Evolutionary conservation across 768 basidiomycete genomes (phyloP).

Genomic region (Lactarius psammicola): DNA sequence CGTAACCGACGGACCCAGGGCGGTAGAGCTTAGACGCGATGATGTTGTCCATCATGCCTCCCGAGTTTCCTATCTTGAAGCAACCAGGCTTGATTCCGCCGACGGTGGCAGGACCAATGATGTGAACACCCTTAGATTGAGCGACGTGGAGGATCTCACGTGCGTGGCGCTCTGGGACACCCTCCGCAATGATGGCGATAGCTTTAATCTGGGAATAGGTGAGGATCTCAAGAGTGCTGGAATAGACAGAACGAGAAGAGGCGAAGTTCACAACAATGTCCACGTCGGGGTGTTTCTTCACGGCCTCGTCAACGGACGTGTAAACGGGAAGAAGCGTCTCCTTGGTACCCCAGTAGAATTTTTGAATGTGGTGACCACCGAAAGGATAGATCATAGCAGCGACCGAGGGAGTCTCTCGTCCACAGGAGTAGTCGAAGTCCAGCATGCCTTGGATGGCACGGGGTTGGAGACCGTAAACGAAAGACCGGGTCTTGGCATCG

Average conservation of each 20-base stretch:
- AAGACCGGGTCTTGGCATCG: conserved; percentile 89
- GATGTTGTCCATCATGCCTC: conserved; percentile 99
- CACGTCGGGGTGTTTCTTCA: conserved; percentile 92
- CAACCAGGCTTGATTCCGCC: conserved; percentile 99
- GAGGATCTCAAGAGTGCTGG: conserved; percentile 90
- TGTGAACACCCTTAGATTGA: conserved; percentile 79
- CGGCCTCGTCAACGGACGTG: conserved; percentile 86
- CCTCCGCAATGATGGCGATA: conserved; percentile 95
- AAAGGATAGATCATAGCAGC: conserved; percentile 99
- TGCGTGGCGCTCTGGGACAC: conserved; percentile 97
- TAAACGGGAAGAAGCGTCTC: conserved; percentile 98
- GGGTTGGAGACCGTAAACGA: conserved; percentile 98
- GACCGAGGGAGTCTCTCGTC: conserved; percentile 84
- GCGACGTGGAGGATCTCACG: conserved; percentile 93
- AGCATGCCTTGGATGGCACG: conserved; percentile 98
- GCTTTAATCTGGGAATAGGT: conserved; percentile 63
- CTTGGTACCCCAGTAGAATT: conserved; percentile 99
- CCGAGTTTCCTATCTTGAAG: conserved; percentile 99
- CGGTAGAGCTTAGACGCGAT: conserved; percentile 98
- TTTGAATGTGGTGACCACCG: conserved; percentile 99
- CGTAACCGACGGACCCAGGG: conserved; percentile 95
- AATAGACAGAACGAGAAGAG: conserved; percentile 89
- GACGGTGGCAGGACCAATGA: conserved; percentile 96
- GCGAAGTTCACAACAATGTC: conserved; percentile 99
- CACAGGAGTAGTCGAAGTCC: conserved; percentile 99